Evolutionary conservation across 306 rosid genomes (phyloP).

Genomic region (Crotalaria pallida): DNA sequence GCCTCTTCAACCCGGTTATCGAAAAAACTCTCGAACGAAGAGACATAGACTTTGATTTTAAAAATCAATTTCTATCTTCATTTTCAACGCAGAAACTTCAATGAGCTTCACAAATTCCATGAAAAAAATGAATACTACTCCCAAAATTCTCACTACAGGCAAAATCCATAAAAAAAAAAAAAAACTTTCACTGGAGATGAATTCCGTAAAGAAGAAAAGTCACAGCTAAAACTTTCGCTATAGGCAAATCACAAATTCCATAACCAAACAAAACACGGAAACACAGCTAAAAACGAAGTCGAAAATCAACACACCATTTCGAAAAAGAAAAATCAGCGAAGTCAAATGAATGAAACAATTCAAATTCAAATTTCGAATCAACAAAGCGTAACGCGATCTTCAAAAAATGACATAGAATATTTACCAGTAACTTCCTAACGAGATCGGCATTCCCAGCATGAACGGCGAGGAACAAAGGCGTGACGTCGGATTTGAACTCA

Average conservation of each 20-base stretch:
- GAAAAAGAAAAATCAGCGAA: neutral
- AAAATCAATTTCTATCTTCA: neutral
- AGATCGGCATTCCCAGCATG: constrained; percentile 54
- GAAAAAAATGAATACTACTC: too few species aligned
- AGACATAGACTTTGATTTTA: neutral
- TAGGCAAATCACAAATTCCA: neutral
- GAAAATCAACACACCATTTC: too few species aligned
- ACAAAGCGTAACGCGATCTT: neutral
- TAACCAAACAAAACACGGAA: too few species aligned
- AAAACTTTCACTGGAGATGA: too few species aligned
- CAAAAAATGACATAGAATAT: neutral
- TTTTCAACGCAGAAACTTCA: too few species aligned
- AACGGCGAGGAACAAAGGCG: constrained; percentile 90
- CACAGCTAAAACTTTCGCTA: neutral
- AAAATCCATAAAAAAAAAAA: too few species aligned
- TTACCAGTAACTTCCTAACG: constrained; percentile 73
- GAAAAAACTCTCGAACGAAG: too few species aligned
- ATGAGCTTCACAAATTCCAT: too few species aligned
- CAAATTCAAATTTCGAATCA: constrained; percentile 6
- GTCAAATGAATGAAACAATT: constrained; percentile 22
- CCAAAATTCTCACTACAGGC: too few species aligned
- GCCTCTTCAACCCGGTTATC: too few species aligned
- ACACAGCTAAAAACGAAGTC: too few species aligned
- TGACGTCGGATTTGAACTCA: constrained; percentile 76
- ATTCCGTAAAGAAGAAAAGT: too few species aligned